These are phyloP conservation scores for Elymus sibiricus DNA, from an alignment of 176 grass and related monocot genomes.

Conservation along the genomic window DNA sequence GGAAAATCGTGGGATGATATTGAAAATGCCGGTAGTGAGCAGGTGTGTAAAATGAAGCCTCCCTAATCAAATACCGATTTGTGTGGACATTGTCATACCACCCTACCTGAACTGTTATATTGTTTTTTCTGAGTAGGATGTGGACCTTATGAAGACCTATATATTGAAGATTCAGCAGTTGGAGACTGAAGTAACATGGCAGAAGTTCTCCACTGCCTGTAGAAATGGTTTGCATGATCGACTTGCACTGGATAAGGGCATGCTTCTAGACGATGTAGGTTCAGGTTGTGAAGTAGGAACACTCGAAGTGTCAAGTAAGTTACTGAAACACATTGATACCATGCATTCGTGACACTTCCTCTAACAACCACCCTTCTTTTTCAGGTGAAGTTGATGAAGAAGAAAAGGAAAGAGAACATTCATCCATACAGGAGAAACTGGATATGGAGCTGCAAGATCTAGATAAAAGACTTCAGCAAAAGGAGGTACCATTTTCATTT, in stretches of 20 bases:
- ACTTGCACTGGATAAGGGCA: constrained; percentile 44
- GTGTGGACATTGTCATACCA: background rate
- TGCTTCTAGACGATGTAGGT: constrained; percentile 48
- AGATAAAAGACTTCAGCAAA: constrained; percentile 83
- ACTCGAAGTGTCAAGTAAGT: constrained; percentile 54
- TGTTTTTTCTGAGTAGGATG: constrained; percentile 38
- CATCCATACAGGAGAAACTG: constrained; percentile 73
- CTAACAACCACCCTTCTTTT: background rate
- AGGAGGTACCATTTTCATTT: constrained; percentile 60
- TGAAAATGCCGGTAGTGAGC: constrained; percentile 36
- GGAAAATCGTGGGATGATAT: constrained; percentile 82
- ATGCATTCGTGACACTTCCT: background rate
- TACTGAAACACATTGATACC: background rate
- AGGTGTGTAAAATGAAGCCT: constrained; percentile 39
- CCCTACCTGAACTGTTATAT: background rate
- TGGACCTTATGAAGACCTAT: constrained; percentile 73
- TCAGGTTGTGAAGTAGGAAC: constrained; percentile 53
- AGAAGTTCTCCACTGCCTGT: constrained; percentile 57
- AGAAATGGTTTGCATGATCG: constrained; percentile 54
- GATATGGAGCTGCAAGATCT: constrained; percentile 92
- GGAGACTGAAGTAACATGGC: constrained; percentile 63
- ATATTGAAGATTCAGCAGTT: constrained; percentile 84
- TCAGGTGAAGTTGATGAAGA: constrained; percentile 76
- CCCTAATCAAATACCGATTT: background rate
- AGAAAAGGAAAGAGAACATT: constrained; percentile 94